phyloP scores from a whole-genome alignment of 441 rosid genomes.

The Syzygium syzygioides region DNA sequence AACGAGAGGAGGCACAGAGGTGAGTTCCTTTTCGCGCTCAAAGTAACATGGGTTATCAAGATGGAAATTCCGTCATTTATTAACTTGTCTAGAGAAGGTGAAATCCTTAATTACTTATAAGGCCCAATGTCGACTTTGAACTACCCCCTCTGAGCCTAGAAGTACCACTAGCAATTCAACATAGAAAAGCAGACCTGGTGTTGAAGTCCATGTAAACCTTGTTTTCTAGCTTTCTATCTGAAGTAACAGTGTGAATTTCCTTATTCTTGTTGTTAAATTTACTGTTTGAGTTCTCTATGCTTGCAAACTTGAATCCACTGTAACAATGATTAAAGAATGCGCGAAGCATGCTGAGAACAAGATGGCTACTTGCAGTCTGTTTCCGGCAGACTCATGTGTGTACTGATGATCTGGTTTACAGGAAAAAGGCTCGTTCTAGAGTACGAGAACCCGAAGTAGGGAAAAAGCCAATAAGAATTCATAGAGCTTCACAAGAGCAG shows the following conservation, averaged over 20 bases:
- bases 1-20: slow-evolving; percentile 70
- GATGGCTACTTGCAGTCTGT: not conserved
- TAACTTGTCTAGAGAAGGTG: not conserved
- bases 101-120: not conserved
- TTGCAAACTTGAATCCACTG: not conserved
- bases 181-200: not conserved
- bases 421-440: slow-evolving; percentile 51
- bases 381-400: not conserved
- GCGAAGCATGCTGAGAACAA: not conserved
- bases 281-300: not conserved
- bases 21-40: slow-evolving; percentile 9
- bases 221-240: not conserved
- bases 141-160: not conserved
- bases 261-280: not conserved
- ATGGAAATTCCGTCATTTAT: not conserved
- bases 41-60: not conserved
- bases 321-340: not conserved
- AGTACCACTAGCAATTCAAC: not conserved
- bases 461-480: slow-evolving; percentile 39
- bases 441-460: slow-evolving; percentile 35
- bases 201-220: not conserved
- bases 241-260: not conserved
- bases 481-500: slow-evolving; percentile 34
- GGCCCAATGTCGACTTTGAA: not conserved
- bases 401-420: slow-evolving; percentile 17